These are phyloP conservation scores for Carallia pectinifolia DNA, from an alignment of 345 rosid species.

Conservation along the genomic window DNA sequence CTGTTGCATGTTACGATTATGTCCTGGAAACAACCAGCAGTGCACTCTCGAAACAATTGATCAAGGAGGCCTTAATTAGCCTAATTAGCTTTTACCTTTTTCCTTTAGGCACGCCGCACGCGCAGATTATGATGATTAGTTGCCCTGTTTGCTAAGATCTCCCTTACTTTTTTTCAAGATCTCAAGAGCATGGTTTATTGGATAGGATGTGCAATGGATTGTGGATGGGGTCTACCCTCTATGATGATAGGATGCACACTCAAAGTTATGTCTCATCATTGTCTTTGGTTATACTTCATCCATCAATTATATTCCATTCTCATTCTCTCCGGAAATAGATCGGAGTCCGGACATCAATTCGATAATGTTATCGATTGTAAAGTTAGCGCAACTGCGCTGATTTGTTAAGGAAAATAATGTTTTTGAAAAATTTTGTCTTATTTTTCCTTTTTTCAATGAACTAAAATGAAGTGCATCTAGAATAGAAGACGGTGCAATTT, in stretches of 20 bases:
- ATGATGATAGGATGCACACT: slow-evolving; percentile 29
- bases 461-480: no score
- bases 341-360: no score
- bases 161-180: no score
- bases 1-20: no score
- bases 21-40: no score
- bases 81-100: no score
- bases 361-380: no score
- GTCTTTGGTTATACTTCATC: slow-evolving; percentile 6
- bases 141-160: background rate
- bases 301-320: background rate
- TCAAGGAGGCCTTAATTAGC: no score
- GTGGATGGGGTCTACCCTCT: slow-evolving; percentile 20
- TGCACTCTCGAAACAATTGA: no score
- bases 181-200: background rate
- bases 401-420: no score
- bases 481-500: no score
- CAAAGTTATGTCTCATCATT: slow-evolving; percentile 25
- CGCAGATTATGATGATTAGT: slow-evolving; percentile 2
- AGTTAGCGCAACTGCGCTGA: no score
- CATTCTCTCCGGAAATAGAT: background rate
- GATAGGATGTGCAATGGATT: background rate
- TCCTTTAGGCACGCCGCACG: background rate
- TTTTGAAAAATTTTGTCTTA: background rate
- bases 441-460: background rate